A percentile compares a stretch with the other conserved stretches of the same genome.
Conservation (phyloP, 106 monocot species). For the Acanthochlamys bracteata region DNA sequence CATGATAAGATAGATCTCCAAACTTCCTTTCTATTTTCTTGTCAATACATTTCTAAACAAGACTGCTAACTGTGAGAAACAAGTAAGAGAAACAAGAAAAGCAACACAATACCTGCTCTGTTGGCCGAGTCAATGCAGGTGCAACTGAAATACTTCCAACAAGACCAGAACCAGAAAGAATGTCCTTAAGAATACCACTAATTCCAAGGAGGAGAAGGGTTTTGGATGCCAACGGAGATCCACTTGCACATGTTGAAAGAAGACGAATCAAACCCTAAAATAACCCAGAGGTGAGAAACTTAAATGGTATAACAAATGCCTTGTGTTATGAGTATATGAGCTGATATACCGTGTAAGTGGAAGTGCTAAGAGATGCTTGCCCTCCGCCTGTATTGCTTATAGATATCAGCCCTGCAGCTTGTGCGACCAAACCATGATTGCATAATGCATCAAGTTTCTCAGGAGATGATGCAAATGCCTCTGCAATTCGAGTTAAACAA, state of each 20-base stretch:
- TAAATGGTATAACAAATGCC: not conserved
- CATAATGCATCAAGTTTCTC: constrained; percentile 90
- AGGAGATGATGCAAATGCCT: constrained; percentile 72
- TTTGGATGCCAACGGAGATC: constrained; percentile 79
- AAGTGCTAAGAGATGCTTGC: constrained; percentile 81
- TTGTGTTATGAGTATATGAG: not conserved
- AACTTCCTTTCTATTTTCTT: no score
- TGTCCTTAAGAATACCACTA: constrained; percentile 85
- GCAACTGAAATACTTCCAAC: constrained; percentile 66
- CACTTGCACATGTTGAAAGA: constrained; percentile 92
- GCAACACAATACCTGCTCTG: constrained; percentile 87
- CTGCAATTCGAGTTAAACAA: constrained; percentile 81
- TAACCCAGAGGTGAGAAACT: not conserved
- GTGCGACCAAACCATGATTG: constrained; percentile 86
- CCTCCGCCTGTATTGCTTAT: constrained; percentile 72
- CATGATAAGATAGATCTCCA: no score
- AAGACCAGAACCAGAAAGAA: constrained; percentile 79
- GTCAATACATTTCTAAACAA: no score
- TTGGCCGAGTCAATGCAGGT: constrained; percentile 85
- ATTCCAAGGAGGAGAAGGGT: constrained; percentile 89
- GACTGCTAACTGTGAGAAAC: no score
- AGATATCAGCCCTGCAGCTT: constrained; percentile 78
- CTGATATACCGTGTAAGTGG: constrained; percentile 71
- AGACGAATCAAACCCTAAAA: constrained; percentile 90
- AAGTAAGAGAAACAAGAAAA: no score